Conservation (phyloP, 148 eudicot genomes). For the Chenopodium album region DNA sequence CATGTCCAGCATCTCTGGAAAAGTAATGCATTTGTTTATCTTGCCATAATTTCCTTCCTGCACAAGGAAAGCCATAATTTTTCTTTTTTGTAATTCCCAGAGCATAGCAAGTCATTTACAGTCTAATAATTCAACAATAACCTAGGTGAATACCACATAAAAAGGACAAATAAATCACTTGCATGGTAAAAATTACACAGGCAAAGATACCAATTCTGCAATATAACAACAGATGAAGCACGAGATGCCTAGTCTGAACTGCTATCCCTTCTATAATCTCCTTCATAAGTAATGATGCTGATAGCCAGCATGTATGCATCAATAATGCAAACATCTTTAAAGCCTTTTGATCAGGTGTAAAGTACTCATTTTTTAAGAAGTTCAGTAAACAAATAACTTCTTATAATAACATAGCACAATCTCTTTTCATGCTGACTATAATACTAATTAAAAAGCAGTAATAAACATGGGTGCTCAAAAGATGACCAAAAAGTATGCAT, state of each 20-base stretch:
- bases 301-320: neutral
- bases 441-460: neutral
- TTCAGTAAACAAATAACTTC: too few relatives aligned
- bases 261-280: neutral
- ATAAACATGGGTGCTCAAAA: neutral
- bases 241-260: neutral
- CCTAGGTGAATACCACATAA: neutral
- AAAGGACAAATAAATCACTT: neutral
- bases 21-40: conserved; percentile 81
- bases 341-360: too few relatives aligned
- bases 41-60: conserved; percentile 95
- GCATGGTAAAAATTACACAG: neutral
- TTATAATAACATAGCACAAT: neutral
- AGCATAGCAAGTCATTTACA: neutral
- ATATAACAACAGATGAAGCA: neutral
- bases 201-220: too few relatives aligned
- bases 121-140: neutral
- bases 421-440: neutral
- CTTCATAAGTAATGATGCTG: neutral
- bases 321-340: neutral
- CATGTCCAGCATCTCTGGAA: conserved; percentile 94
- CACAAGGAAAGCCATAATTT: conserved; percentile 1
- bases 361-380: too few relatives aligned
- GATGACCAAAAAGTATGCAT: neutral
- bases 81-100: neutral